These are phyloP conservation scores for Halophytophthora polymorphica DNA, from an alignment of 352 stramenopile genomes.

Conservation along the genomic window DNA sequence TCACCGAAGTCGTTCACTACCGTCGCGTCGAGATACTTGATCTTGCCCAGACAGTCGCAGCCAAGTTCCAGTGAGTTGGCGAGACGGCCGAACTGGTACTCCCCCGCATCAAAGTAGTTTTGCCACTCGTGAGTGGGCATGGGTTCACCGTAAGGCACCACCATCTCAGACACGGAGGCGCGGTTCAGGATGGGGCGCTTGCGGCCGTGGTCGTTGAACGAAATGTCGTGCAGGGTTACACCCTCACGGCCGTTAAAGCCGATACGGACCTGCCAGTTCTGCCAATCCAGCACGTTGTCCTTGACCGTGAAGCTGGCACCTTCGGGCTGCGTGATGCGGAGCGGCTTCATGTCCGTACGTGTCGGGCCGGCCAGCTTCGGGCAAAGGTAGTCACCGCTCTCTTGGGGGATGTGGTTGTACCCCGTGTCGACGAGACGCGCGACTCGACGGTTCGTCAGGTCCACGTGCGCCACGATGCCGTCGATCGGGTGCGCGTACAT, in stretches of 20 bases:
- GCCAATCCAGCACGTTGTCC: conserved; percentile 68
- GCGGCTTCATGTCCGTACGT: conserved; percentile 49
- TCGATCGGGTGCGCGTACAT: conserved; percentile 52
- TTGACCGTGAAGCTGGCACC: conserved; percentile 71
- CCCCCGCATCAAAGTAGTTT: conserved; percentile 89
- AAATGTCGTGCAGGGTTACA: too few relatives aligned
- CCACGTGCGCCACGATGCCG: conserved; percentile 42
- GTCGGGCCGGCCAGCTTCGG: conserved; percentile 35
- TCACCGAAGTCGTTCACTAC: too few relatives aligned
- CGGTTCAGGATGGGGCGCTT: conserved; percentile 65
- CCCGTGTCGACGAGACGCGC: conserved; percentile 38
- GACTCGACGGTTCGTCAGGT: conserved; percentile 39
- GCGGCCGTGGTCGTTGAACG: conserved; percentile 42
- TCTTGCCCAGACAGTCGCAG: too few relatives aligned
- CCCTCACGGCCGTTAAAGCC: conserved; percentile 84
- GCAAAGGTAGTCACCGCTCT: conserved; percentile 44
- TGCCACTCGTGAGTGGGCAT: conserved; percentile 68
- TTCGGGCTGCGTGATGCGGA: conserved; percentile 73
- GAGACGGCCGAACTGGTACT: too few relatives aligned
- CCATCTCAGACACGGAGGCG: conserved; percentile 79
- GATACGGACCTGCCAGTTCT: conserved; percentile 79
- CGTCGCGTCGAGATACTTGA: too few relatives aligned
- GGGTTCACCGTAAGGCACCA: conserved; percentile 81
- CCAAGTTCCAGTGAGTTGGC: too few relatives aligned
- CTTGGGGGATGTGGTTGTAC: conserved; percentile 43